Evolutionary conservation across 2,329 filamentous ascomycete genomes (phyloP).

Genomic region (Fonsecaea erecta): DNA sequence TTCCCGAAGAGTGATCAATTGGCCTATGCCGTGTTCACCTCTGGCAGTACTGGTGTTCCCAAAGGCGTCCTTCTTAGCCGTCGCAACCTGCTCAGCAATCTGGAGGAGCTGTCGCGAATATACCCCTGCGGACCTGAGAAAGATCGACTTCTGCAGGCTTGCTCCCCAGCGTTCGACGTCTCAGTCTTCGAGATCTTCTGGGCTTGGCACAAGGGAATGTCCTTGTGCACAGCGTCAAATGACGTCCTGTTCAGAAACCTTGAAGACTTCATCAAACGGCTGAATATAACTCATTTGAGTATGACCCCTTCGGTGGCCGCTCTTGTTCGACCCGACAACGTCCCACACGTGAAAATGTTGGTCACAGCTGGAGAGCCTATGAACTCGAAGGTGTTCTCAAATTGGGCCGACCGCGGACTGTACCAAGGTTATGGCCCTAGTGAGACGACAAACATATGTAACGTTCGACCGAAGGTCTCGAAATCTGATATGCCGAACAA

Average conservation of each 20-base stretch:
- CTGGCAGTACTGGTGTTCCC: constrained; percentile 77
- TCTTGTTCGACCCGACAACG: constrained; percentile 69
- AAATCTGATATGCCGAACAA: constrained; percentile 68
- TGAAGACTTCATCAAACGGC: constrained; percentile 65
- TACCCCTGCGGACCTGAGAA: constrained; percentile 61
- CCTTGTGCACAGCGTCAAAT: constrained; percentile 74
- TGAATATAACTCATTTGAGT: constrained; percentile 77
- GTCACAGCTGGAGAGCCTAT: constrained; percentile 82
- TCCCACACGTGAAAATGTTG: constrained; percentile 73
- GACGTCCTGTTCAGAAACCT: constrained; percentile 75
- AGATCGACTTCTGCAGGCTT: constrained; percentile 76
- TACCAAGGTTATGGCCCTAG: constrained; percentile 85
- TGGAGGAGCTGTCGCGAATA: constrained; percentile 66
- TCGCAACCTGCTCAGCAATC: constrained; percentile 74
- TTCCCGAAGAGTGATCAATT: constrained; percentile 52
- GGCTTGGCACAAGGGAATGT: constrained; percentile 77
- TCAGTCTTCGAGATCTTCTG: constrained; percentile 93
- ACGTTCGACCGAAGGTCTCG: constrained; percentile 66
- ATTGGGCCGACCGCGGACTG: constrained; percentile 69
- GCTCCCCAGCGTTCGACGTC: constrained; percentile 82
- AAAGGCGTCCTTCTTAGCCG: constrained; percentile 82
- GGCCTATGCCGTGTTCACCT: constrained; percentile 82
- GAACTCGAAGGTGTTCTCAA: constrained; percentile 69
- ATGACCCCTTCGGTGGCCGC: constrained; percentile 84
- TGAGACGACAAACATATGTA: constrained; percentile 88